Percentiles rank a stretch among this genome's conserved stretches.
Conservation (phyloP, 192 early-diverging fungal genomes). For the Backusella mclennaniae region DNA sequence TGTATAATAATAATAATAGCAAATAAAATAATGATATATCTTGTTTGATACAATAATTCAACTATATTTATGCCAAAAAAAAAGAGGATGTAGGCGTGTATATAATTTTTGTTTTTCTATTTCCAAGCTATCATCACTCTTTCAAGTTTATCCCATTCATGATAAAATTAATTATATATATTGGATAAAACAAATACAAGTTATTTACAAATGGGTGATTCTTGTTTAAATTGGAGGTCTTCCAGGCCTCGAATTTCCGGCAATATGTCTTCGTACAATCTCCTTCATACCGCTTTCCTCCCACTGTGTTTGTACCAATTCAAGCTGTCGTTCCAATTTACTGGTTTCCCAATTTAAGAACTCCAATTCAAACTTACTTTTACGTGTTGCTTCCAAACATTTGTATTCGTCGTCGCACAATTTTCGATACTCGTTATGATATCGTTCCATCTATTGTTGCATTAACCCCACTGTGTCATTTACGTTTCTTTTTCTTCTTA, state of each 20-base stretch:
- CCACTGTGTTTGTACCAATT: conserved; percentile 34
- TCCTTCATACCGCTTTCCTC: conserved; percentile 30
- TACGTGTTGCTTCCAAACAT: conserved; percentile 11
- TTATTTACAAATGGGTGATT: too few species aligned
- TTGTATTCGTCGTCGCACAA: conserved; percentile 23
- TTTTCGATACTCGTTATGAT: conserved; percentile 31
- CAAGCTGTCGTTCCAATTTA: conserved; percentile 34
- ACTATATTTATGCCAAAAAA: background rate
- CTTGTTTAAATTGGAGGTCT: background rate
- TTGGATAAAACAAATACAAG: background rate
- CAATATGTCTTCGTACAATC: conserved; percentile 1
- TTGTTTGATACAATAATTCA: background rate
- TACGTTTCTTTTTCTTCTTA: background rate
- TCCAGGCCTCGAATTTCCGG: background rate
- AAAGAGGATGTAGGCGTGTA: too few species aligned
- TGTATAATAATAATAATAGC: background rate
- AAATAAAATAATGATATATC: background rate
- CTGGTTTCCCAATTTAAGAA: conserved; percentile 30
- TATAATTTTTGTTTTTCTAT: too few species aligned
- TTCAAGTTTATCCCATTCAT: too few species aligned
- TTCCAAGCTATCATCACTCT: too few species aligned
- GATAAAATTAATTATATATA: background rate
- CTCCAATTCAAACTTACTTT: conserved; percentile 28
- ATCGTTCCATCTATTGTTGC: conserved; percentile 16
- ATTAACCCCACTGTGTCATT: background rate